Evolutionary conservation across 768 basidiomycete species (phyloP), one percentile per base, ranked within the genome.

Genomic region (Amanita pseudoporphyria): DNA sequence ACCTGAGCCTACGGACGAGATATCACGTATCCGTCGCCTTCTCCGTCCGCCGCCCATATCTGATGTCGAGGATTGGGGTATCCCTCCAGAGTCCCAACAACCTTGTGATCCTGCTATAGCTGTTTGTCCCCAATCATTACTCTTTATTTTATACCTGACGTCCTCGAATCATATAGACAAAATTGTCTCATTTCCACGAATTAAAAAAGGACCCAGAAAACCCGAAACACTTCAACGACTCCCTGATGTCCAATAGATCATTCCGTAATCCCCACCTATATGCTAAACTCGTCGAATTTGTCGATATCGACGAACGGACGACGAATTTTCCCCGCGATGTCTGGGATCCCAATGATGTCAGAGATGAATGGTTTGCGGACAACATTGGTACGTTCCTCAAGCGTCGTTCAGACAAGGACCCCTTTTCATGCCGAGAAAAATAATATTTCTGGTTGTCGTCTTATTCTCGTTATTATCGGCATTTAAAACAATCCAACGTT

Each of bases 181-280:
- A 96, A 64, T 75, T 96, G 19, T 67, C 76, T 0, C 81, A 86
- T 45, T 98, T 96, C 58, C 76, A 84, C 49, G 59, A 72, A 1
- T 73, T 97, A 41, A 90, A 92, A 62, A 65, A 70, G 24, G 75
- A 82, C 57, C 60, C 77, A 9, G 52, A 53, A 1, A 75, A 77
- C 57, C 84, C 87, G 1, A 82, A 83, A 56, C 93, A 96, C 64
- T 97, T 96, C 70, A 99, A 98, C 63, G 92, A 96, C 64, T 89
- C 89, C 1, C 76, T 99, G 36, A 90, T 97, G 82, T 79, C 83
- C 6, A 90, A 87, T 56, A 83, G 90, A 38, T 83, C 91, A 3
- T 99, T 98, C 67, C 82, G 92, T 22, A 99, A 99, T 60, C 95
- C 95, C 0, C 90, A 96, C 60, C 78, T 98, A n/a, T 96, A 95